Base-by-base conservation (phyloP, 495 filamentous ascomycete genomes). In the Aspergillus funiculosus region DNA sequence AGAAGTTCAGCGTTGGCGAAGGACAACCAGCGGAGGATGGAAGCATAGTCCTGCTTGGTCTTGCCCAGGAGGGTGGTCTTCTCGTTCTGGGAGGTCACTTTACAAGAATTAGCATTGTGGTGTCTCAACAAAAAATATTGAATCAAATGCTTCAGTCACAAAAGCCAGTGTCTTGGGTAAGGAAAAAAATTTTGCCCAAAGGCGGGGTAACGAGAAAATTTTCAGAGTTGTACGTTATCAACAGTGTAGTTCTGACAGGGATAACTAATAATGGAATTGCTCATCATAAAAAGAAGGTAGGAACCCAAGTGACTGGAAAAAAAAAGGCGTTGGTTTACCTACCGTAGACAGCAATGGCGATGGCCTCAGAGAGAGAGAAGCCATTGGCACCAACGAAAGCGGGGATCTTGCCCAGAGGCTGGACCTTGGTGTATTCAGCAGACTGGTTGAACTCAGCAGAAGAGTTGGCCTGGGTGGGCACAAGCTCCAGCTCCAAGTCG, bases 41-140 rank as follows among this genome's bases (percentile, higher is more conserved):
- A 90, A 59, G 92, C 92, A 70, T 91, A 91, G 78, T 99, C 92
- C 74, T 97, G 89, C 84, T 99, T 99, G 73, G 90, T 97, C 81
- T 96, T 96, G 61, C 92, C 92, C 50, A 99, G 78, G 39, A 99
- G 87, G 53, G 89, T 90, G 53, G 94, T 99, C 82, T 96, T 97
- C 82, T 97, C 92, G 69, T 99, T 97, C 76, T 99, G 92, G 58
- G 92, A 95, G 63, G 92, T 88, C 61, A 99, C 92, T 98, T 63
- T 48, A 54, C 24, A 39, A 54, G 50, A 52, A 58, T 65, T 53
- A 63, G 58, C 53, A 44, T 51, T 4, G n/a, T 18, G 13, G 27
- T 26, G 21, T 31, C 22, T 14, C 25, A 44, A 39, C 9, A 50
- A 44, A n/a, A 19, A 24, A 36, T 43, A 39, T 14, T 25, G 39